These are phyloP conservation scores for Aegilops umbellulata DNA, from an alignment of 176 grass and related monocot species.

Conservation along the genomic window DNA sequence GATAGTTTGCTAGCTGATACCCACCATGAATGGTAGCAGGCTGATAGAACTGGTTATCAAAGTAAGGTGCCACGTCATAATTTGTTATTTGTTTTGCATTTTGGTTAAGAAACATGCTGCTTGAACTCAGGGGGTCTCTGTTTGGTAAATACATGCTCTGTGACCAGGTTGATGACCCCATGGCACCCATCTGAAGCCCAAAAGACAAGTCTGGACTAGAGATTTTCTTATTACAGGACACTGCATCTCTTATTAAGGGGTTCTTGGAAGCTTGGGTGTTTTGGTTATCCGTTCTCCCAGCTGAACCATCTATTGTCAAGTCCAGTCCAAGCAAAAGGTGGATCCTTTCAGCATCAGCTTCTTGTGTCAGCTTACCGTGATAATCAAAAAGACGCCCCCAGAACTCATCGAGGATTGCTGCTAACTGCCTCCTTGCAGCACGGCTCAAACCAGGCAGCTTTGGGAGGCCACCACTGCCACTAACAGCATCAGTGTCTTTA, in stretches of 20 bases:
- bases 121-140: not conserved
- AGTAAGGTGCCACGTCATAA: slow-evolving; percentile 37
- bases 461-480: slow-evolving; percentile 31
- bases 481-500: slow-evolving; percentile 32
- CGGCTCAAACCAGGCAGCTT: slow-evolving; percentile 66
- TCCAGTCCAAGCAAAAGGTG: slow-evolving; percentile 51
- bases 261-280: slow-evolving; percentile 35
- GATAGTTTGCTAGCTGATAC: slow-evolving; percentile 55
- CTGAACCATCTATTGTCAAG: slow-evolving; percentile 24
- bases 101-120: slow-evolving; percentile 33
- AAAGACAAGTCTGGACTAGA: slow-evolving; percentile 30
- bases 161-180: slow-evolving; percentile 50
- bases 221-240: not conserved
- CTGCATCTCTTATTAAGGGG: slow-evolving; percentile 26
- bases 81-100: slow-evolving; percentile 33
- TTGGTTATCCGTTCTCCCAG: slow-evolving; percentile 36
- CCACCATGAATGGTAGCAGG: slow-evolving; percentile 85
- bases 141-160: slow-evolving; percentile 34
- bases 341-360: slow-evolving; percentile 33
- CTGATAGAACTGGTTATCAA: slow-evolving; percentile 44
- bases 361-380: slow-evolving; percentile 57
- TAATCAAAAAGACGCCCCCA: slow-evolving; percentile 75
- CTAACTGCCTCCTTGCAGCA: slow-evolving; percentile 60
- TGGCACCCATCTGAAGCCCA: slow-evolving; percentile 30
- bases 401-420: slow-evolving; percentile 67